Evolutionary conservation across 2,329 filamentous ascomycete species (phyloP).

Genomic region (Sphaerulina populicola): DNA sequence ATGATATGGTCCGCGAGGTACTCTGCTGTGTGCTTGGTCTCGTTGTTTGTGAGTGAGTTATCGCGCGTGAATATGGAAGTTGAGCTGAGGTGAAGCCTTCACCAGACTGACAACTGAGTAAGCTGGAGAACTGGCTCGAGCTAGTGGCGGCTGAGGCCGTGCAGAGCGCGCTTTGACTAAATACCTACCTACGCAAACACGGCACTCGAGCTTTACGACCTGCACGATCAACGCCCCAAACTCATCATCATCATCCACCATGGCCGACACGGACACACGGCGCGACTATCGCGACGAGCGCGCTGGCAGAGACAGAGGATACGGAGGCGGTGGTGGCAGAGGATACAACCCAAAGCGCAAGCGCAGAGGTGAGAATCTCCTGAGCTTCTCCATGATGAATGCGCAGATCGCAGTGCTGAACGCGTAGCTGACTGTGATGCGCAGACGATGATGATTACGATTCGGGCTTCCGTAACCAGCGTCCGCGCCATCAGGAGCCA

Average conservation of each 20-base stretch:
- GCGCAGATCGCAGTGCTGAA: neutral
- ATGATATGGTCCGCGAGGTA: no score
- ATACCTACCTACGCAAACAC: neutral
- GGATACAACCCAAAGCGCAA: constrained; percentile 56
- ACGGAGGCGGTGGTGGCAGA: constrained; percentile 33
- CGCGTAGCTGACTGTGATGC: constrained; percentile 2
- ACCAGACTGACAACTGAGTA: no score
- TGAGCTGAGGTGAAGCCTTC: no score
- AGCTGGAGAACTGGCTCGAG: no score
- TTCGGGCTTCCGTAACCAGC: constrained; percentile 61
- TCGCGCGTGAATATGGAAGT: no score
- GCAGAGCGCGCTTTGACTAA: neutral
- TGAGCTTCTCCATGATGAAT: constrained; percentile 2
- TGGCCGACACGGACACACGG: constrained; percentile 29
- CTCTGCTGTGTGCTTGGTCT: no score
- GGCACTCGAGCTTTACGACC: neutral
- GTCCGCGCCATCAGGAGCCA: constrained; percentile 60
- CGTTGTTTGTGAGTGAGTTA: no score
- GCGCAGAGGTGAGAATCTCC: constrained; percentile 57
- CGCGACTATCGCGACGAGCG: constrained; percentile 25
- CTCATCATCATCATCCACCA: constrained; percentile 10
- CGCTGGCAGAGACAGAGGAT: constrained; percentile 12
- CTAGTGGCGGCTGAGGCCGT: no score
- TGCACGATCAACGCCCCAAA: neutral
- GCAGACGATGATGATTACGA: constrained; percentile 71